A percentile compares a stretch with the other conserved stretches of the same genome.
These are phyloP conservation scores for Lantana camara DNA, from an alignment of 257 asterid genomes.

Conservation along the genomic window DNA sequence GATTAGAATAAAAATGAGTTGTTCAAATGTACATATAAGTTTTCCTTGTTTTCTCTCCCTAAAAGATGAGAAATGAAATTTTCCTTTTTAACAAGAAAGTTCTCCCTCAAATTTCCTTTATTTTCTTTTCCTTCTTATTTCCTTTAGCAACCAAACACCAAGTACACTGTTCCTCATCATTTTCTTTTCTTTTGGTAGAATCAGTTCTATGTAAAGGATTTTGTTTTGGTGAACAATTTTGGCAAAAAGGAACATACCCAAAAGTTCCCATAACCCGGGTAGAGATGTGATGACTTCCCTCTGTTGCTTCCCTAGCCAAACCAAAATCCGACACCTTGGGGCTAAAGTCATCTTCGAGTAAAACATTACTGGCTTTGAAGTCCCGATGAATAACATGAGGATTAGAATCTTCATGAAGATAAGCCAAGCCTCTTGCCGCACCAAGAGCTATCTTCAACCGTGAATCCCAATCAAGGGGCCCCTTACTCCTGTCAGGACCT, in stretches of 20 bases:
- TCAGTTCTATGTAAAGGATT: no score
- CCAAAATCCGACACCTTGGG: constrained; percentile 99
- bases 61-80: no score
- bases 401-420: constrained; percentile 96
- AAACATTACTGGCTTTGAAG: constrained; percentile 91
- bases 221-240: no score
- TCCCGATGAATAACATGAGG: constrained; percentile 99
- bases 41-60: no score
- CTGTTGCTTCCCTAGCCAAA: constrained; percentile 95
- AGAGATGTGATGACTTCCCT: constrained; percentile 91
- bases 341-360: constrained; percentile 85
- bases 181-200: no score
- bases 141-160: no score
- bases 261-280: constrained; percentile 99
- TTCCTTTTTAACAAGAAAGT: no score
- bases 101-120: no score
- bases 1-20: no score
- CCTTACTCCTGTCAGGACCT: constrained; percentile 66
- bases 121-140: no score
- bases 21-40: no score
- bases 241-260: constrained; percentile 66
- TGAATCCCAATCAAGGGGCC: constrained; percentile 94
- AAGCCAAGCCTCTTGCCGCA: constrained; percentile 97
- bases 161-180: no score
- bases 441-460: constrained; percentile 94